Conservation (phyloP, 177 flowering plant genomes). For the Viscum album region DNA sequence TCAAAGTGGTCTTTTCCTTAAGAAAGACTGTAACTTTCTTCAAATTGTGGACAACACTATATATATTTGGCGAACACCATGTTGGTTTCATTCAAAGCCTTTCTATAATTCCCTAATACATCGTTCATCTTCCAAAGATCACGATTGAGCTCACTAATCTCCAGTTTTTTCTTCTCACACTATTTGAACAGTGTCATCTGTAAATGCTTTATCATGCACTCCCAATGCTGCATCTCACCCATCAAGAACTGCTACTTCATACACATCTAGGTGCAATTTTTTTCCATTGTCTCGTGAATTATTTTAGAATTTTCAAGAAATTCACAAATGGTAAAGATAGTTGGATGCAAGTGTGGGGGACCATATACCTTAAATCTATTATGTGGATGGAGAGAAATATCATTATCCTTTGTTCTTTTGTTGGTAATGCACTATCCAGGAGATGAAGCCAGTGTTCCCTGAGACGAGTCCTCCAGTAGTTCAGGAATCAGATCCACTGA, state of each 20-base stretch:
- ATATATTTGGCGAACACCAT: slow-evolving; percentile 51
- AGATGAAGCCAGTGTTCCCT: slow-evolving; percentile 29
- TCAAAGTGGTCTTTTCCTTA: no score
- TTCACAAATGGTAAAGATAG: slow-evolving; percentile 33
- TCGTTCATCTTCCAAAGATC: slow-evolving; percentile 52
- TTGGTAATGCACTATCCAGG: slow-evolving; percentile 29
- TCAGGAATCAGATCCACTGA: slow-evolving; percentile 35
- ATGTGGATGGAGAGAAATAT: slow-evolving; percentile 18
- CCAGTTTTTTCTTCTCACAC: slow-evolving; percentile 32
- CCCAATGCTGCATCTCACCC: slow-evolving; percentile 41
- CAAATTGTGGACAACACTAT: slow-evolving; percentile 27
- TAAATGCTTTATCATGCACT: slow-evolving; percentile 30
- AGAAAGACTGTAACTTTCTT: no score
- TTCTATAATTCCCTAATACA: slow-evolving; percentile 53
- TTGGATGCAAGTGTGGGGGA: slow-evolving; percentile 25
- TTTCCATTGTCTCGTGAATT: slow-evolving; percentile 38
- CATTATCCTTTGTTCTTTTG: slow-evolving; percentile 41
- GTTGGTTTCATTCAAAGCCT: slow-evolving; percentile 50
- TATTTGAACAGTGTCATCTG: slow-evolving; percentile 33
- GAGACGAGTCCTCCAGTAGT: slow-evolving; percentile 30
- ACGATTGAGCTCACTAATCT: slow-evolving; percentile 37
- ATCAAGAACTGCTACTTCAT: slow-evolving; percentile 29
- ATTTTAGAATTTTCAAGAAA: slow-evolving; percentile 33
- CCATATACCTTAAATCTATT: slow-evolving; percentile 33
- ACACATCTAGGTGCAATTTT: slow-evolving; percentile 19